These are phyloP conservation scores for Trichomonas tenax DNA, from an alignment of 208 protist genomes.

Conservation along the genomic window DNA sequence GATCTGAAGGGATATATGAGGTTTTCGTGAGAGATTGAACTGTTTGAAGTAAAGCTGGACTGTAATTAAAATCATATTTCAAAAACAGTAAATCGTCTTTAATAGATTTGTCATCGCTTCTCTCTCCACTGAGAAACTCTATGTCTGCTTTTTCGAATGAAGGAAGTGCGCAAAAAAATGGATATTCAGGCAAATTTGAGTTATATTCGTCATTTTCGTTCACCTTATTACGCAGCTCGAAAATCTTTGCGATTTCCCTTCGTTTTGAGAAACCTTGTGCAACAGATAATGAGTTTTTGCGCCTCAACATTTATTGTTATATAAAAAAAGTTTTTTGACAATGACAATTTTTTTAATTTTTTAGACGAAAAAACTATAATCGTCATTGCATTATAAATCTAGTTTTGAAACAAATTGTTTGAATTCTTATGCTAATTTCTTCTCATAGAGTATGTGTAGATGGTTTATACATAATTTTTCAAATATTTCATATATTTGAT, in stretches of 20 bases:
- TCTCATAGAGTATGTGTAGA: too few relatives aligned
- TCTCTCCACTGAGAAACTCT: not conserved
- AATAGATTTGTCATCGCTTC: not conserved
- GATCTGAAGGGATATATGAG: not conserved
- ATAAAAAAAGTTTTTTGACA: not conserved
- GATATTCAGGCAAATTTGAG: not conserved
- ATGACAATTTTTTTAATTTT: too few relatives aligned
- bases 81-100: not conserved
- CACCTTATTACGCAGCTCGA: not conserved
- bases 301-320: not conserved
- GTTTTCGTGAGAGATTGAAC: not conserved
- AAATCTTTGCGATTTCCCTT: not conserved
- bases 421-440: too few relatives aligned
- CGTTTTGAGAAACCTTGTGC: not conserved
- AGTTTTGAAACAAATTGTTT: too few relatives aligned
- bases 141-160: not conserved
- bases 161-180: not conserved
- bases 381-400: too few relatives aligned
- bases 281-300: not conserved
- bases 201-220: not conserved
- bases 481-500: too few relatives aligned
- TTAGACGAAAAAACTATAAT: too few relatives aligned
- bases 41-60: not conserved
- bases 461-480: too few relatives aligned
- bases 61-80: not conserved